Base-by-base conservation (phyloP, 208 protist genomes). In the Wallacemonas collosoma region DNA sequence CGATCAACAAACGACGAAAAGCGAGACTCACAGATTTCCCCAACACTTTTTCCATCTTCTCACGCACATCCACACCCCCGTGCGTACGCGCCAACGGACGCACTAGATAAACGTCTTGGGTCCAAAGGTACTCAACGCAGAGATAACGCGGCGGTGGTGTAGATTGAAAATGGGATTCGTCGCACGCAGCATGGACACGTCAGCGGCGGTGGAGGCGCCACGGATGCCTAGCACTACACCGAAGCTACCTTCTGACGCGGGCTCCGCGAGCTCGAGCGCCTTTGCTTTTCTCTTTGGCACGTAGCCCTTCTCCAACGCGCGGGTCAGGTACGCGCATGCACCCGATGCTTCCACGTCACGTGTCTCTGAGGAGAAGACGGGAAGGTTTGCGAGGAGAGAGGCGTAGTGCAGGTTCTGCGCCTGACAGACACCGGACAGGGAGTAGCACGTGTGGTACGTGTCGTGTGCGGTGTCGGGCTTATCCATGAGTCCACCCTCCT, bases 381-480 rank as follows among this genome's bases (percentile, higher is more conserved):
- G 26, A 26, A 26, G 26, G 0, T 26, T 26, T 0, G 26, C 26
- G 26, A 64, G 66, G 73, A 85, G 74, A 3, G 70, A 55, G 38
- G 76, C 17, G 80, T 93, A 90, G 48, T 89, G 83, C 72, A 92
- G 47, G 68, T 94, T 93, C 76, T 97, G 91, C 17, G 91, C 85
- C 17, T 83, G 72, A 58, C 87, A 89, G 64, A 95, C 72, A 1
- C 95, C 95, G 4, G 83, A 86, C 1, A 98, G 75, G 1, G 91
- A 69, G 79, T 98, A 98, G 80, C 92, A 98, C 14, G 93, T 98
- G 82, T 98, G 95, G 77, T 98, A 97, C 40, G 71, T 72, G 71
- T 98, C 95, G 53, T 82, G 73, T 3, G 66, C 72, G 40, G 56
- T 81, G 11, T 63, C 62, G 2, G 95, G 95, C 71, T 98, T 98